These are phyloP conservation scores for Elsinoe arachidis DNA, from an alignment of 2,329 filamentous ascomycete species.

Conservation along the genomic window DNA sequence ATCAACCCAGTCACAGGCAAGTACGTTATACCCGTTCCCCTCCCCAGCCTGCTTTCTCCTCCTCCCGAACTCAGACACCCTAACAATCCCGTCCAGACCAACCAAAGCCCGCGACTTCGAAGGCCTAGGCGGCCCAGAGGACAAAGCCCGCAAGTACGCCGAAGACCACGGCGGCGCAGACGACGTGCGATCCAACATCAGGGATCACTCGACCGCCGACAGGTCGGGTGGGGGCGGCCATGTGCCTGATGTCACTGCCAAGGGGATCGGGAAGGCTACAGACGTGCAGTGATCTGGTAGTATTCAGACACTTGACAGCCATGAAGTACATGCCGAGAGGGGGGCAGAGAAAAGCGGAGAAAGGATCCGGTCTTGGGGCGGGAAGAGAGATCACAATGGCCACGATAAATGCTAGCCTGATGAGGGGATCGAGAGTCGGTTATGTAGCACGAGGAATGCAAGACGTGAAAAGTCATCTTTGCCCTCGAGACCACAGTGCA, in stretches of 20 bases:
- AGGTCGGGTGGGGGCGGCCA: not conserved
- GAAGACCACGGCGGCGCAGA: slow-evolving; percentile 33
- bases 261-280: not conserved
- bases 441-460: too few species aligned
- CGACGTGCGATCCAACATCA: slow-evolving; percentile 32
- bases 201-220: not conserved
- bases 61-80: not conserved
- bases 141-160: slow-evolving; percentile 32
- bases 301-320: not conserved
- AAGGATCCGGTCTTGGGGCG: too few species aligned
- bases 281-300: not conserved
- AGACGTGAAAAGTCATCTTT: not conserved
- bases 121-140: slow-evolving; percentile 40
- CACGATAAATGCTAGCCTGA: too few species aligned
- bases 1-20: slow-evolving; percentile 33
- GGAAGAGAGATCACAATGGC: too few species aligned
- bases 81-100: slow-evolving; percentile 20
- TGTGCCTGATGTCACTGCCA: not conserved
- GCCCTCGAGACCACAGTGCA: not conserved
- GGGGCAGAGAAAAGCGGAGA: not conserved
- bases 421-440: too few species aligned
- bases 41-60: not conserved
- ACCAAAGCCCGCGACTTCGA: slow-evolving; percentile 43
- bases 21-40: slow-evolving; percentile 21
- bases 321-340: not conserved